These are phyloP conservation scores for Blastocystis sp. DNA, from an alignment of 352 stramenopile genomes.

Conservation along the genomic window DNA sequence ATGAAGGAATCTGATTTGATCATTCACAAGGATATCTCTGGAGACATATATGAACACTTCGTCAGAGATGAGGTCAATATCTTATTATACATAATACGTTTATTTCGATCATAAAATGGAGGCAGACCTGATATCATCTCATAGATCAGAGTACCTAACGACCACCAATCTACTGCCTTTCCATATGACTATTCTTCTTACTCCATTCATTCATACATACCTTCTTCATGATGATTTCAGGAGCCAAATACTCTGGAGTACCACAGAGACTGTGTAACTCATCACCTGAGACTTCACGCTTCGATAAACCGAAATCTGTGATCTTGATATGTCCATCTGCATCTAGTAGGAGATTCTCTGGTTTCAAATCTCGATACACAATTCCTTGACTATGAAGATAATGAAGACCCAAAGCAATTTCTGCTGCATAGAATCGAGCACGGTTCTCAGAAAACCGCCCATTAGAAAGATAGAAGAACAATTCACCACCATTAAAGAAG, in stretches of 20 bases:
- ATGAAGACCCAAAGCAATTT: slow-evolving; percentile 78
- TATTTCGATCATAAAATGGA: slow-evolving; percentile 72
- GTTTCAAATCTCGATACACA: slow-evolving; percentile 89
- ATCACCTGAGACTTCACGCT: slow-evolving; percentile 75
- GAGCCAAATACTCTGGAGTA: slow-evolving; percentile 78
- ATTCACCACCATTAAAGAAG: slow-evolving; percentile 78
- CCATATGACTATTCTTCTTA: slow-evolving; percentile 71
- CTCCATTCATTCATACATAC: slow-evolving; percentile 79
- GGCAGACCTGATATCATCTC: slow-evolving; percentile 81
- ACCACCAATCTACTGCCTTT: slow-evolving; percentile 85
- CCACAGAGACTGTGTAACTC: slow-evolving; percentile 72
- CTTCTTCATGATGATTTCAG: slow-evolving; percentile 74
- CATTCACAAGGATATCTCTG: slow-evolving; percentile 17
- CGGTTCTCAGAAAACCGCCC: slow-evolving; percentile 79
- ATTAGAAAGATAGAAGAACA: slow-evolving; percentile 80
- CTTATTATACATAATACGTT: slow-evolving; percentile 79
- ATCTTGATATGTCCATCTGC: slow-evolving; percentile 81
- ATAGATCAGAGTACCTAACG: slow-evolving; percentile 77
- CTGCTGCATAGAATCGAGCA: slow-evolving; percentile 79
- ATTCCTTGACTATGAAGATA: slow-evolving; percentile 79
- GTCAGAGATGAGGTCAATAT: slow-evolving; percentile 80
- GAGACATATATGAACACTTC: slow-evolving; percentile 67
- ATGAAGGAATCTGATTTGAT: slow-evolving; percentile 64
- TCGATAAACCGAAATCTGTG: slow-evolving; percentile 85
- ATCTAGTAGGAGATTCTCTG: slow-evolving; percentile 86